Evolutionary conservation across 192 early-diverging fungal species (phyloP), one percentile per base, ranked within the genome.

Genomic region (Coemansia sp.): DNA sequence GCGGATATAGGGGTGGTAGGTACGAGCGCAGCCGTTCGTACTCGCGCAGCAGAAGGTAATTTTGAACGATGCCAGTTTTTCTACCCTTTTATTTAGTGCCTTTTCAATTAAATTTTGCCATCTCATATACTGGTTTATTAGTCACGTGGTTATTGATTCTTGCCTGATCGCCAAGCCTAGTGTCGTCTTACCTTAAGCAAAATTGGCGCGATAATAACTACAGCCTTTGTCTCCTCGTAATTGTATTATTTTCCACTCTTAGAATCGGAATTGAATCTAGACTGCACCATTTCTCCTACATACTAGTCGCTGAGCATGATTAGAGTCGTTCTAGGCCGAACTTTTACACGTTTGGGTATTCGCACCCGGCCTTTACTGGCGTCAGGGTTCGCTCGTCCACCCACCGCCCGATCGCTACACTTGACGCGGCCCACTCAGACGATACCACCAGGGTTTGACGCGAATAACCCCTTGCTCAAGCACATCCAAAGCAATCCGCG

Each of bases 31-130:
- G 73, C 54, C 78, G 78, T 67, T 81, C 78, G 35, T 33, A 70
- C 48, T 81, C 78, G n/a, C 76, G 78, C 36, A 51, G 70, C 64
- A 75, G 78, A 62, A 75, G 79, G 50, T 81, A 67, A 42, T 39
- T 51, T 21, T n/a, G 42, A 13, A 16, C 8, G 17, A 54, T 45
- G 3, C n/a, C 37, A 36, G 29, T 57, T 40, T 56, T 46, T 61
- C 46, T 59, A 46, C 48, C 16, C 46, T 63, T 41, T 37, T 16
- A 45, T 2, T 45, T 17, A 1, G 7, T 19, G n/a, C 45, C 1
- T 48, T 21, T 21, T 48, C 45, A 41, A 14, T 17, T 7, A 5
- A 21, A 7, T 5, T 21, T 48, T 48, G 3, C 3, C 40, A 8
- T 37, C 9, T 37, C 36, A 27, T 27, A 27, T 41, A 11, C 16